Evolutionary conservation across 129 eudicot species (phyloP).

Genomic region (Artemisia argyi): DNA sequence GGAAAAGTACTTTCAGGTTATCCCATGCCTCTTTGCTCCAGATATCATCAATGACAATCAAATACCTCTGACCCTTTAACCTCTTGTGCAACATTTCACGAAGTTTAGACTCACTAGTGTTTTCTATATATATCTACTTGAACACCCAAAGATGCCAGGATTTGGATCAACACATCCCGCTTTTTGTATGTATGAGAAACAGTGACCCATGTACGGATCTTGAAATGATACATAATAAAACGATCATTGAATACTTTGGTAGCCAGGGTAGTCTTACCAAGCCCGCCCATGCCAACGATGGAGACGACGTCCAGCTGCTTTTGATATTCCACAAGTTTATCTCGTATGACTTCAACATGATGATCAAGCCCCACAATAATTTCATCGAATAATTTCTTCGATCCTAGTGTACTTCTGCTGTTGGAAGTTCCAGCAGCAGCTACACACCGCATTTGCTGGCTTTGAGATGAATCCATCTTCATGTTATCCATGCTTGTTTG

Average conservation of each 20-base stretch:
- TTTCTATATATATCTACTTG: neutral
- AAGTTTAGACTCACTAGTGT: neutral
- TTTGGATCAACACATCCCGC: slow-evolving; percentile 2
- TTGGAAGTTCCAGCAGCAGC: too few relatives aligned
- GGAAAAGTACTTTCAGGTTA: slow-evolving; percentile 19
- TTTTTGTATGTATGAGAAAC: slow-evolving; percentile 32
- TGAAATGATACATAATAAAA: slow-evolving; percentile 12
- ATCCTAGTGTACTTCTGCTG: too few relatives aligned
- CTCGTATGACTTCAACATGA: neutral
- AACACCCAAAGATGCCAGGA: slow-evolving; percentile 6
- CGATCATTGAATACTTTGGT: neutral
- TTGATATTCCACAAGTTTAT: neutral
- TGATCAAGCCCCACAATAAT: neutral
- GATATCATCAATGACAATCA: slow-evolving; percentile 43
- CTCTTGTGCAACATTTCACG: neutral
- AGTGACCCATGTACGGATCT: slow-evolving; percentile 31
- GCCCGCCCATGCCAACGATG: neutral
- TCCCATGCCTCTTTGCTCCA: slow-evolving; percentile 37
- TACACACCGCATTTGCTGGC: neutral
- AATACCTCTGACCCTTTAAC: slow-evolving; percentile 29
- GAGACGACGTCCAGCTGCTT: neutral
- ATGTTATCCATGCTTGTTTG: too few relatives aligned
- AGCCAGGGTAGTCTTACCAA: slow-evolving; percentile 5
- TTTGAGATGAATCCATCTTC: slow-evolving; percentile 1
- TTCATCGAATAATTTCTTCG: neutral